Conservation (phyloP, 345 rosid genomes). For the Brassica incana region DNA sequence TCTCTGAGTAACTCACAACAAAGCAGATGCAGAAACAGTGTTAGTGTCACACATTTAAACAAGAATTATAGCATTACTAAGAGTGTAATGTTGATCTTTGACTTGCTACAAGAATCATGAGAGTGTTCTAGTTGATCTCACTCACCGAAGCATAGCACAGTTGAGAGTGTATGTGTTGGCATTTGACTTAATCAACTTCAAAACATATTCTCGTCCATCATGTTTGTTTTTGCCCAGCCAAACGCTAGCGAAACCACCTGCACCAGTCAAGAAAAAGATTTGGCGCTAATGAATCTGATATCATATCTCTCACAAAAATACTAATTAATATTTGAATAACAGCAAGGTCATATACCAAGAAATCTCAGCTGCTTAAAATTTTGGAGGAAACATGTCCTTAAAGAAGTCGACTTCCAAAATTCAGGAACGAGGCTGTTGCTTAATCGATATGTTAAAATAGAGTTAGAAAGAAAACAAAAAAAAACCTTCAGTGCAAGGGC, state of each 20-base stretch:
- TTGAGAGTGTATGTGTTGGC: not conserved
- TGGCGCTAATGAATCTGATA: not conserved
- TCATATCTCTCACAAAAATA: not conserved
- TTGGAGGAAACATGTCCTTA: not conserved
- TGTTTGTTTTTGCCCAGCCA: not conserved
- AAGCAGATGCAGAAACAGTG: constrained; percentile 21
- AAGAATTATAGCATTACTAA: not conserved
- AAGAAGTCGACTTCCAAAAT: not conserved
- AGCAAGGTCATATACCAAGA: not conserved
- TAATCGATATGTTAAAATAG: no score
- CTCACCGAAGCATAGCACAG: not conserved
- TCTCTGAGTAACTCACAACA: constrained; percentile 62
- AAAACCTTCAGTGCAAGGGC: no score
- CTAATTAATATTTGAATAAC: not conserved
- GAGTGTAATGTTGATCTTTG: not conserved
- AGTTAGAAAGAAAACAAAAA: no score
- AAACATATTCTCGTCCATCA: not conserved
- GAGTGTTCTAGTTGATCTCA: not conserved
- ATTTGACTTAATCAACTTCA: not conserved
- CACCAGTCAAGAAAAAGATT: not conserved
- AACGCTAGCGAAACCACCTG: not conserved
- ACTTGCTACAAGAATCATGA: no score
- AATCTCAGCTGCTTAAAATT: not conserved
- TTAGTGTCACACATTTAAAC: constrained; percentile 11
- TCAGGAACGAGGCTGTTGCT: not conserved